phyloP scores from a whole-genome alignment of 768 basidiomycete genomes.

The Ramaria rubella region DNA sequence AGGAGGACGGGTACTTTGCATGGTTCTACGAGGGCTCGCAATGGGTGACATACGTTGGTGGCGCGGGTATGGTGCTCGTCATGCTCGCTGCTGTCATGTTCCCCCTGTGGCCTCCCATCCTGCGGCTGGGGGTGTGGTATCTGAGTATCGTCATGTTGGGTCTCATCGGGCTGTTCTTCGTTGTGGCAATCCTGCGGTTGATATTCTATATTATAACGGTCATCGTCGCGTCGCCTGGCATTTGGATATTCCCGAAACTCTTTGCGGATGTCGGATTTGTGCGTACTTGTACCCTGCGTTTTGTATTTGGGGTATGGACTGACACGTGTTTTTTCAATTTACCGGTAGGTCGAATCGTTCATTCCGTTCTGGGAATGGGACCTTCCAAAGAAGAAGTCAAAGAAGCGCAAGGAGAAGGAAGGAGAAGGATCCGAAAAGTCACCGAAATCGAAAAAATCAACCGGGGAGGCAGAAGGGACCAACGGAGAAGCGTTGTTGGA shows the following conservation, averaged over 20 bases:
- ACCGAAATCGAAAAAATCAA: conserved; percentile 8
- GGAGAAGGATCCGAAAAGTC: conserved; percentile 41
- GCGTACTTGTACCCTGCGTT: conserved; percentile 31
- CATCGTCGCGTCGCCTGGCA: conserved; percentile 78
- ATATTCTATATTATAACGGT: conserved; percentile 94
- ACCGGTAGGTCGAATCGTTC: conserved; percentile 86
- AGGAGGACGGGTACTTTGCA: conserved; percentile 79
- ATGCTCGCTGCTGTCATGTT: conserved; percentile 99
- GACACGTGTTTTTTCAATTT: not conserved
- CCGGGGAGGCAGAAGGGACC: conserved; percentile 34
- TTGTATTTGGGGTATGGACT: conserved; percentile 1
- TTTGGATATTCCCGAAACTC: conserved; percentile 98
- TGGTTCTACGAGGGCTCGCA: conserved; percentile 98
- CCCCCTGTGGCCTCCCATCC: conserved; percentile 92
- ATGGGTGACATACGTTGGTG: conserved; percentile 88
- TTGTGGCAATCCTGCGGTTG: conserved; percentile 79
- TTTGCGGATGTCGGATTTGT: conserved; percentile 99
- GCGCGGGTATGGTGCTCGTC: conserved; percentile 82
- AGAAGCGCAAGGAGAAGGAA: conserved; percentile 48
- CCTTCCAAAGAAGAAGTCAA: conserved; percentile 60
- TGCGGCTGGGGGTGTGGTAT: conserved; percentile 95
- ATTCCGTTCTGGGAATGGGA: conserved; percentile 98
- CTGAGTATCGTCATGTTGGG: conserved; percentile 83
- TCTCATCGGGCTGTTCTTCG: conserved; percentile 86
- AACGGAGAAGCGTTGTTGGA: conserved; percentile 19